Evolutionary conservation across 305 asterid genomes (phyloP), one percentile per base, ranked within the genome.

Genomic region (Rubia occidens): DNA sequence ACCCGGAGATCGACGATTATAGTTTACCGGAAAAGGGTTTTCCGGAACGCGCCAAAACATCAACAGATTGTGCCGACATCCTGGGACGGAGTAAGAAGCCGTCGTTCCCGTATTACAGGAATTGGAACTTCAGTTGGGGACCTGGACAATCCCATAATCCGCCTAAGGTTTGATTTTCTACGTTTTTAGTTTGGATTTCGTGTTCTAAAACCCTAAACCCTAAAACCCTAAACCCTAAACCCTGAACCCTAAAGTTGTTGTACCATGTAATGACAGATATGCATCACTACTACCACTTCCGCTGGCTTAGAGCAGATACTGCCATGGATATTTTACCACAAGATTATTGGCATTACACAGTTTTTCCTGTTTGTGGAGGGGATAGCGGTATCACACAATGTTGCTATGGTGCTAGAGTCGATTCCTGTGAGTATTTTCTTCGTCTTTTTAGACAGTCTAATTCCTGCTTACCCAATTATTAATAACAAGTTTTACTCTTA

Each of bases 251-350:
- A n/a, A n/a, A n/a, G n/a, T n/a, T 26, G 29, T 26, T 26, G 3
- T 42, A 53, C 15, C 0, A 3, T 21, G 63, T 26, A 24, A 20
- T 40, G 40, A 20, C 80, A 85, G 90, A 76, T 83, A 74, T 79
- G 88, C 73, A 81, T 85, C 60, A 79, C 81, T 17, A 74, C 88
- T 35, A 85, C 85, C 68, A 83, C 88, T 51, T 83, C 90, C 17
- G 88, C 82, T 59, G 81, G 85, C 70, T 68, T 85, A 69, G 86
- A 81, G 70, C 85, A 85, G 78, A 83, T 73, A 62, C 78, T 85
- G 35, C 90, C 90, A 17, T 85, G 88, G 90, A 85, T 83, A 79
- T 85, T 78, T 72, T 85, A 83, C 68, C 90, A 85, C 69, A 85
- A 80, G 71, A 86, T 77, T 55, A 71, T 85, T 72, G 88, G 88